These are phyloP conservation scores for Evernia prunastri DNA, from an alignment of 495 filamentous ascomycete genomes.

Conservation along the genomic window DNA sequence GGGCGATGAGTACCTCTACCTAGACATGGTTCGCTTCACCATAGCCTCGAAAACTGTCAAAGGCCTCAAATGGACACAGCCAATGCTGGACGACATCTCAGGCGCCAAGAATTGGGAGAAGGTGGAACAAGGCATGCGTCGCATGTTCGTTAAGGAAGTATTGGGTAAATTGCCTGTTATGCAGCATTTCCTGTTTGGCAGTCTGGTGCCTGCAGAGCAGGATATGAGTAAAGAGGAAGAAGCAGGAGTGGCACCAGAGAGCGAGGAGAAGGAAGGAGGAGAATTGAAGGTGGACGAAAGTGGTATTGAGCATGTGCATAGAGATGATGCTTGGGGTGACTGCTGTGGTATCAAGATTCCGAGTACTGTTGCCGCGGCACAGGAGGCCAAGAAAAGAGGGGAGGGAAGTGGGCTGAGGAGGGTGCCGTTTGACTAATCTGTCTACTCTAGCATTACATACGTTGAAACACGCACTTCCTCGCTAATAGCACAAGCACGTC, in stretches of 20 bases:
- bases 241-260: constrained; percentile 41
- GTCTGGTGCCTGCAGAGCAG: constrained; percentile 67
- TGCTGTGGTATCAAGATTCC: constrained; percentile 99
- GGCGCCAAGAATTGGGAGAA: constrained; percentile 88
- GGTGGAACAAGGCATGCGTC: constrained; percentile 88
- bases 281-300: constrained; percentile 53
- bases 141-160: constrained; percentile 94
- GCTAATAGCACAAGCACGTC: background rate
- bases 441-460: background rate
- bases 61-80: constrained; percentile 91
- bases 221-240: constrained; percentile 52
- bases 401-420: constrained; percentile 60
- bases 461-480: too few species aligned
- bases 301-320: constrained; percentile 64
- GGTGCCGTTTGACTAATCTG: constrained; percentile 78
- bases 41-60: constrained; percentile 95
- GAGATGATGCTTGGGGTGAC: constrained; percentile 73
- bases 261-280: constrained; percentile 46
- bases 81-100: constrained; percentile 97
- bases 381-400: constrained; percentile 74
- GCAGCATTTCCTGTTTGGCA: constrained; percentile 95
- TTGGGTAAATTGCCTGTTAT: constrained; percentile 92
- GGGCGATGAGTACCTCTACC: constrained; percentile 73
- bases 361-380: constrained; percentile 79
- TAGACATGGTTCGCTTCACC: constrained; percentile 87